A percentile compares a stretch with the other conserved stretches of the same genome.
These are phyloP conservation scores for Didymella glomerata DNA, from an alignment of 2,329 filamentous ascomycete species.

Conservation along the genomic window DNA sequence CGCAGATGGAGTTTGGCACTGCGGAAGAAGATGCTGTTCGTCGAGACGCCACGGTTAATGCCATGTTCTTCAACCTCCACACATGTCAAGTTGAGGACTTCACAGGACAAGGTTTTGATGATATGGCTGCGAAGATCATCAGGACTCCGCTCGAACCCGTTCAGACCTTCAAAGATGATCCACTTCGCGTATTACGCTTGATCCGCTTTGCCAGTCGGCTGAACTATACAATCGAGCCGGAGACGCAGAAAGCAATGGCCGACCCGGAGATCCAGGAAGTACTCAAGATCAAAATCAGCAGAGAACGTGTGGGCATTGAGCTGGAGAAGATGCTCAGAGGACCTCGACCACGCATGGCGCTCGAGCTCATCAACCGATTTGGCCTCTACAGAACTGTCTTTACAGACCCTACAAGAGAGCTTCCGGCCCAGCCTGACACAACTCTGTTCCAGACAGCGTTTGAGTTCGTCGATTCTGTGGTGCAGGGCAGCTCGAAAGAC, in stretches of 20 bases:
- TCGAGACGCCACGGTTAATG: conserved; percentile 92
- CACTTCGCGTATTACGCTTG: conserved; percentile 82
- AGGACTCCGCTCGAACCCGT: conserved; percentile 86
- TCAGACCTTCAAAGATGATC: conserved; percentile 94
- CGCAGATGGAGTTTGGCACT: conserved; percentile 91
- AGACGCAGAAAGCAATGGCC: conserved; percentile 76
- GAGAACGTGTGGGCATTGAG: conserved; percentile 87
- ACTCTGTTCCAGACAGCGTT: conserved; percentile 71
- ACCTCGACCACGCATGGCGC: conserved; percentile 66
- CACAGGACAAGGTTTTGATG: conserved; percentile 74
- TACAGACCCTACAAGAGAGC: conserved; percentile 67
- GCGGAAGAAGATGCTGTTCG: conserved; percentile 88
- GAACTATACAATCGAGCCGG: conserved; percentile 76
- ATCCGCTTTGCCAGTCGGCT: conserved; percentile 91
- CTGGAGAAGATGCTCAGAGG: conserved; percentile 88
- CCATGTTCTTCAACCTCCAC: conserved; percentile 93
- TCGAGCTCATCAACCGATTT: conserved; percentile 72
- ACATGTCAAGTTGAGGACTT: conserved; percentile 84
- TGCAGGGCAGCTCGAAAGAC: conserved; percentile 13
- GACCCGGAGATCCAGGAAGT: conserved; percentile 79
- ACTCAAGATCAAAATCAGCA: conserved; percentile 86
- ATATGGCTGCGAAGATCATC: conserved; percentile 77
- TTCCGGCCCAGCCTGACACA: conserved; percentile 65
- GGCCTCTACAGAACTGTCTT: conserved; percentile 77
- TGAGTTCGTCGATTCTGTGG: conserved; percentile 61